Evolutionary conservation across 139 green algal species (phyloP), one percentile per base, ranked within the genome.

Genomic region (Micractinium conductrix): DNA sequence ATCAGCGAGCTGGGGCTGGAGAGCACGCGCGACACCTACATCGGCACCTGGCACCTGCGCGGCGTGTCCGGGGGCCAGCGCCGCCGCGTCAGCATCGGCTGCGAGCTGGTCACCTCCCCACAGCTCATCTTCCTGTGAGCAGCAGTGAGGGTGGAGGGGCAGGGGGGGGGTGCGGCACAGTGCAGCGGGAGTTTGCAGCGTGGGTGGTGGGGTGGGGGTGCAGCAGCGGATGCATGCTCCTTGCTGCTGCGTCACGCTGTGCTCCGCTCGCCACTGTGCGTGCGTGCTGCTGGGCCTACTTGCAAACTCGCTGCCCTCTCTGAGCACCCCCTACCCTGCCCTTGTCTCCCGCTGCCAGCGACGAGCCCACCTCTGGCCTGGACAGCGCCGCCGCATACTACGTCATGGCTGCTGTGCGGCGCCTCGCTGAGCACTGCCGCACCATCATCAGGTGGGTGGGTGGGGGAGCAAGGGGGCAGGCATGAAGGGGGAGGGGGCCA

Each of bases 81-180:
- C 73, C 91, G 94, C 12, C 88, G 94, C 4, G 84, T 97, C 40
- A 83, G 78, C n/a, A 96, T 97, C 69, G 94, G 83, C 43, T 92
- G 87, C 42, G 93, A 96, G 86, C 86, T 97, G 24, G 84, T 97
- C n/a, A 92, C 88, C 28, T 87, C 90, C 35, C 95, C 95, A 24
- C 84, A 85, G 0, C 80, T 98, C 26, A 84, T 98, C 48, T 98
- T 98, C 84, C 87, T 98, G 70, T 72, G 65, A 72, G 63, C 48
- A 58, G 53, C n/a, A n/a, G n/a, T n/a, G n/a, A n/a, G n/a, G n/a
- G n/a, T n/a, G n/a, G n/a, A n/a, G n/a, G n/a, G n/a, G n/a, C n/a
- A n/a, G n/a, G n/a, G n/a, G n/a, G n/a, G n/a, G n/a, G n/a, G n/a
- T n/a, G n/a, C n/a, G n/a, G n/a, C n/a, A n/a, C n/a, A n/a, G n/a